These are phyloP conservation scores for Posidonia oceanica DNA, from an alignment of 116 monocot species.

Conservation along the genomic window DNA sequence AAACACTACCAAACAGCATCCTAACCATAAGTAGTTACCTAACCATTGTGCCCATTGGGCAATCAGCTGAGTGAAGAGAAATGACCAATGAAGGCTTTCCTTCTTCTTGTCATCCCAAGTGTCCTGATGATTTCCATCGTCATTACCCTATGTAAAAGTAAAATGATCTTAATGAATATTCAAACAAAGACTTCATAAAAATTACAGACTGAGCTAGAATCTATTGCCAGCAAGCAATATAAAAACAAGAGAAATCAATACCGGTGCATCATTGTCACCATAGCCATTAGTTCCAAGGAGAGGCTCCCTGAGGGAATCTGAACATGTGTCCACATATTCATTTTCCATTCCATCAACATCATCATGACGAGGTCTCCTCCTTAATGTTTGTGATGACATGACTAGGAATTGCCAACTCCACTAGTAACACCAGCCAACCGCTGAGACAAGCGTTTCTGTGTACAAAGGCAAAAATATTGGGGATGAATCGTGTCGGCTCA, in stretches of 20 bases:
- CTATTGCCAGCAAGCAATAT: background rate
- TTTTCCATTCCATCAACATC: conserved; percentile 64
- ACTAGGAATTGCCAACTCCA: background rate
- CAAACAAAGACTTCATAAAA: background rate
- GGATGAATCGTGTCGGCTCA: too few species aligned
- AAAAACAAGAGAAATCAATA: conserved; percentile 7
- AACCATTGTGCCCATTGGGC: conserved; percentile 89
- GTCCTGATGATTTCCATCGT: conserved; percentile 28
- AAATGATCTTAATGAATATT: background rate
- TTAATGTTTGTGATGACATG: conserved; percentile 60
- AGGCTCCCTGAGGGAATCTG: conserved; percentile 58
- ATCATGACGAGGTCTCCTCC: conserved; percentile 59
- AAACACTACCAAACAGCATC: background rate
- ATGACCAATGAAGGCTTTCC: conserved; percentile 64
- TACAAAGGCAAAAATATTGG: too few species aligned
- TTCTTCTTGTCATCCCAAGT: conserved; percentile 51
- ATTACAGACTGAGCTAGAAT: background rate
- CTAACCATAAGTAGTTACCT: conserved; percentile 28
- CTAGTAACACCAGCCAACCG: too few species aligned
- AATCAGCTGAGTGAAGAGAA: conserved; percentile 62
- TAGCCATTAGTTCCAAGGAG: conserved; percentile 40
- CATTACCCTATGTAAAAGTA: conserved; percentile 20
- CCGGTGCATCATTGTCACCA: conserved; percentile 25
- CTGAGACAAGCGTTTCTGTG: too few species aligned
- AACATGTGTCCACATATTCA: conserved; percentile 24